phyloP scores from a whole-genome alignment of 1,284 basidiomycete genomes.

The Ceratobasidium sp. region DNA sequence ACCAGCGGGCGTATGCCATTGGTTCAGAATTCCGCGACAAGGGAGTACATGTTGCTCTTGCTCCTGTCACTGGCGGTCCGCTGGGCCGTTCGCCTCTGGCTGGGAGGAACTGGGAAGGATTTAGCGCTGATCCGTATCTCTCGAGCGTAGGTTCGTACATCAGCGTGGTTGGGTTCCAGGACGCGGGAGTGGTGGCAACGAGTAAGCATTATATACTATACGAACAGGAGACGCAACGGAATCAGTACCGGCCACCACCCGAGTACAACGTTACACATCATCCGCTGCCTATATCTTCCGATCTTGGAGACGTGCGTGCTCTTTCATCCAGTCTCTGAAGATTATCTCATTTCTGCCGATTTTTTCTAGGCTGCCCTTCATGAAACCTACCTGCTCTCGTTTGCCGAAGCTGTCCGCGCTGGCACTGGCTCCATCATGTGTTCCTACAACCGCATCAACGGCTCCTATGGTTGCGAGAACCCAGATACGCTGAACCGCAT shows the following conservation, averaged over 20 bases:
- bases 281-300: constrained; percentile 38
- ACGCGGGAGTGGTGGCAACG: constrained; percentile 61
- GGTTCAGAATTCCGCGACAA: constrained; percentile 50
- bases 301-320: constrained; percentile 44
- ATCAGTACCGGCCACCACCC: constrained; percentile 54
- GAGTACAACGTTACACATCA: background rate
- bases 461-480: constrained; percentile 84
- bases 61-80: constrained; percentile 38
- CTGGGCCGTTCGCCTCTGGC: constrained; percentile 54
- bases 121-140: constrained; percentile 51
- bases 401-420: constrained; percentile 78
- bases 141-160: constrained; percentile 51
- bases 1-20: constrained; percentile 45
- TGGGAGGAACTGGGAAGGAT: constrained; percentile 63
- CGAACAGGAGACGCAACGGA: constrained; percentile 47
- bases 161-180: constrained; percentile 50
- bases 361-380: constrained; percentile 64
- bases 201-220: constrained; percentile 56
- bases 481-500: constrained; percentile 79
- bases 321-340: background rate
- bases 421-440: constrained; percentile 85
- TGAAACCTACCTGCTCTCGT: constrained; percentile 79
- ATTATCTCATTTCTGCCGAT: constrained; percentile 72
- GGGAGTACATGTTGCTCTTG: constrained; percentile 49
- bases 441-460: constrained; percentile 75